Evolutionary conservation across 345 rosid genomes (phyloP), one percentile per base, ranked within the genome.

Genomic region (Dipteronia dyeriana): DNA sequence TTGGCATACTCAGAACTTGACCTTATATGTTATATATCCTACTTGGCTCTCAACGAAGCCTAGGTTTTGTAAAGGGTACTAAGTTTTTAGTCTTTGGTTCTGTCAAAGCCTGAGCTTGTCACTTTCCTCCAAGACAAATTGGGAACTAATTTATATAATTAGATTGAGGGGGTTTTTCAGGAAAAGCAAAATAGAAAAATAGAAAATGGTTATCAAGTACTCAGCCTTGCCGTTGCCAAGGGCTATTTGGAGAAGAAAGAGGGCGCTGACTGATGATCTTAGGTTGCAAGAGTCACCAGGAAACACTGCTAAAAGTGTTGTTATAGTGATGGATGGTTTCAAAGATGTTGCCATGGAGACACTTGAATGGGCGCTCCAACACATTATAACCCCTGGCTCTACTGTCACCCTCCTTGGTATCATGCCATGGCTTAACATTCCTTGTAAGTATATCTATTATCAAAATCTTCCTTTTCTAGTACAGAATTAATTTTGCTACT

Each of bases 341-440:
- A 79, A 76, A 66, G 90, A 82, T 12, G 85, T 87, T 78, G 79
- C 80, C 14, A 75, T 71, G 1, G 77, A 74, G n/a, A 84, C 87
- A 14, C 83, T 89, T 3, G 78, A 78, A 57, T 89, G 89, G 92
- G 87, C 86, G 26, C 87, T 89, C 16, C 70, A 83, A 41, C 86
- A 89, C 59, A 45, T 89, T 31, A 59, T 73, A 39, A 25, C 78
- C 2, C 43, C 81, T 3, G 87, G 86, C 26, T 80, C 79, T 56
- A 43, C 12, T 0, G 85, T 89, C 64, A 87, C 91, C 43, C 83
- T 89, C 4, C 74, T 86, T 14, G 91, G 88, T 20, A 69, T 82
- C 71, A 87, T 86, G 88, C 92, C 89, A 0, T 87, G 92, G 91
- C 79, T 89, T n/a, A 86, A 87, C 67, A 87, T 87, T 70, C 91